Evolutionary conservation across 257 asterid species (phyloP), one percentile per base, ranked within the genome.

Genomic region (Cynanchum wilfordii): DNA sequence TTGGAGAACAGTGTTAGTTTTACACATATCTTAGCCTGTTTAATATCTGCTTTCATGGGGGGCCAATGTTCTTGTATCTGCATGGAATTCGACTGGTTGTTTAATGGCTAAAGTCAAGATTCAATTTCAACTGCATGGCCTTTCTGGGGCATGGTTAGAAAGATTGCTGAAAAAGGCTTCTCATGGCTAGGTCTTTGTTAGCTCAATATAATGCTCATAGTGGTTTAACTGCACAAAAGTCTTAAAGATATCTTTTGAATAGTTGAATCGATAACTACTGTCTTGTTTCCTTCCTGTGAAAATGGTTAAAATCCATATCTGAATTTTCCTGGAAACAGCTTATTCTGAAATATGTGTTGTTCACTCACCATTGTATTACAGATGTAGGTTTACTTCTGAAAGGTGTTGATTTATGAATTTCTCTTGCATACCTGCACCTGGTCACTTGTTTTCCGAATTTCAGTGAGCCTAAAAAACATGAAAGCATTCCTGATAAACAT

Each of bases 1-100:
- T 6, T 64, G 69, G 49, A 63, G 24, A 7, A 33, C 22, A 33
- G 68, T 33, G 68, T 63, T 63, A 63, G 68, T 63, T 64, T 38
- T 64, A 19, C 27, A 36, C 69, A 17, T 9, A 63, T 20, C 25
- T 63, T 64, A 19, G 69, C 69, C 50, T 64, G 50, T 25, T 38
- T 64, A 64, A 64, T 64, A 64, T 64, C 49, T 64, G 27, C 50
- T 10, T 64, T 7, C 4, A 64, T 8, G 69, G 22, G 22, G 68
- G 69, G 47, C 49, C 47, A 63, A 8, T 33, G 22, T 63, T 63
- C 25, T 33, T 63, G 45, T 44, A 29, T 60, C 33, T 13, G 24
- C 44, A 29, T 30, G 17, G 10, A 60, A 60, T 60, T 24, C 33
- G 16, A 38, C 65, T 27, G 44, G 16, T 29, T 60, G 20, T 30